A percentile compares a stretch with the other conserved stretches of the same genome.
These are phyloP conservation scores for Waitea zeae DNA, from an alignment of 1,284 basidiomycete species.

Conservation along the genomic window DNA sequence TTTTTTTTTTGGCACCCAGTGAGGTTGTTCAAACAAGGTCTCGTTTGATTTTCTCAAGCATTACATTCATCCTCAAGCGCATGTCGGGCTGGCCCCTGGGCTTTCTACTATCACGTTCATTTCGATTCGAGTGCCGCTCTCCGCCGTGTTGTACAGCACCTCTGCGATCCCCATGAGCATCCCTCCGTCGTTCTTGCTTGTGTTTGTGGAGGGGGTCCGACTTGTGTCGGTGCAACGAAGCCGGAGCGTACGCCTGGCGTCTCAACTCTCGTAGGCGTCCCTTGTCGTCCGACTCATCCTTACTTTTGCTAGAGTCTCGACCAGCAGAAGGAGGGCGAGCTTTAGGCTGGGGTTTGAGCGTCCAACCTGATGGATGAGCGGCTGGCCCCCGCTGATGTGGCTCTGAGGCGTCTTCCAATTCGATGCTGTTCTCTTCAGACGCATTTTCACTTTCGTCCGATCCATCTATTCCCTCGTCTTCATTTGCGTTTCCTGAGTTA, in stretches of 20 bases:
- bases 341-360: too few relatives aligned
- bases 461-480: neutral
- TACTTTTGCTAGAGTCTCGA: conserved; percentile 6
- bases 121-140: neutral
- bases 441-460: conserved; percentile 1
- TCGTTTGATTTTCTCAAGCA: conserved; percentile 61
- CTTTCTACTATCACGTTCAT: conserved; percentile 6
- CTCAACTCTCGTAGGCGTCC: conserved; percentile 26
- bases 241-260: conserved; percentile 39
- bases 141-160: conserved; percentile 2
- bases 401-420: neutral
- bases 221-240: conserved; percentile 38
- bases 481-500: conserved; percentile 5
- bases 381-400: neutral
- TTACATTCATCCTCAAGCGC: conserved; percentile 61
- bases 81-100: conserved; percentile 47
- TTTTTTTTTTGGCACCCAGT: too few relatives aligned
- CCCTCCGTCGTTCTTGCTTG: conserved; percentile 5
- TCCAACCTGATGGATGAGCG: too few relatives aligned
- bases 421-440: conserved; percentile 1
- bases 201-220: conserved; percentile 22
- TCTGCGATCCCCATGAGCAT: conserved; percentile 3
- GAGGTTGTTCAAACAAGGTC: conserved; percentile 28
- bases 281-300: conserved; percentile 2
- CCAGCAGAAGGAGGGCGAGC: conserved; percentile 2